Evolutionary conservation across 2,329 filamentous ascomycete genomes (phyloP), one percentile per base, ranked within the genome.

Genomic region (Aspergillus sp.): DNA sequence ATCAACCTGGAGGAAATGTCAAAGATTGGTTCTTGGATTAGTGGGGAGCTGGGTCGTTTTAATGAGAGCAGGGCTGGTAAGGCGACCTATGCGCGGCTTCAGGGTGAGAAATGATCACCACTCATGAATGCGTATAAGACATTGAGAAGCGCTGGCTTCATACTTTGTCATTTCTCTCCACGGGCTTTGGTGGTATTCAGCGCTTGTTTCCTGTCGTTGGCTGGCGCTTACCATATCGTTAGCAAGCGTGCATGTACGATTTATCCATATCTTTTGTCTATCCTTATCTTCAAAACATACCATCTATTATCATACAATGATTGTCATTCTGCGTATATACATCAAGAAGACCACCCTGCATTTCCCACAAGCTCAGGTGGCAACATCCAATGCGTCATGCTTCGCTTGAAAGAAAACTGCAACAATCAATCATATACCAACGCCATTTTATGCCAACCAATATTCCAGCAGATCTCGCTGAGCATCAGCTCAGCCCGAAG

Each of bases 1-100:
- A 71, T 84, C 4, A 73, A 77, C 56, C 54, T 81, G 44, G 75
- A 77, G 49, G 73, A 78, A 52, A 73, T 82, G 59, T 74, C 73
- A 20, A 67, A 71, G 49, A 77, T 83, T 49, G 80, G 81, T 2
- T 63, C 68, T 1, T 81, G 78, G 78, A 80, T 81, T 43, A 79
- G 74, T 43, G 63, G 58, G 3, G 71, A 80, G 59, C 63, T 81
- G 49, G 78, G 74, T 6, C 72, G 76, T 53, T 53, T 56, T 10
- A 79, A 81, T 60, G 75, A 74, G 47, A 77, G 75, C 46, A 70
- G 76, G 54, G 78, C 74, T 23, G 78, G 78, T 5, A 80, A 77
- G 49, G 78, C 78, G 6, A 71, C 68, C 2, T 50, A 75, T 44
- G 68, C 71, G 41, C 67, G 70, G 46, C 51, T 74, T 9, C 48